These are phyloP conservation scores for Paramecium biaurelia DNA, from an alignment of 73 alveolate genomes.

Conservation along the genomic window DNA sequence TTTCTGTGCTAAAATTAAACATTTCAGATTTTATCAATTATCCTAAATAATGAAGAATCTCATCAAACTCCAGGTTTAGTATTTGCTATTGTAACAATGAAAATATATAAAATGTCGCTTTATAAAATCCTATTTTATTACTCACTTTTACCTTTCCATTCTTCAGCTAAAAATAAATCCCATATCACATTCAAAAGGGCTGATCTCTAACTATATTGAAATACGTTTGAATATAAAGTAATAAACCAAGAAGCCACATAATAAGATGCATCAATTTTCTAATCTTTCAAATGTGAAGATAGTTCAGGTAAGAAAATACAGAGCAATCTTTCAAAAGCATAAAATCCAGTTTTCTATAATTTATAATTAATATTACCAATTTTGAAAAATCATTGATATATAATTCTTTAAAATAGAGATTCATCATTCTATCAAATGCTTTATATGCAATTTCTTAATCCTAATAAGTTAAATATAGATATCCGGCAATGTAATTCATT, in stretches of 20 bases:
- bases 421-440: constrained; percentile 79
- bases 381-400: constrained; percentile 73
- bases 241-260: constrained; percentile 86
- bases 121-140: constrained; percentile 39
- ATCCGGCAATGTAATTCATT: constrained; percentile 97
- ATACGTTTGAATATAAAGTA: constrained; percentile 74
- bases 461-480: constrained; percentile 75
- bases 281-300: constrained; percentile 77
- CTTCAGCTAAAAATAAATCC: constrained; percentile 75
- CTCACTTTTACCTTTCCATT: constrained; percentile 67
- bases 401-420: constrained; percentile 64
- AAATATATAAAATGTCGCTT: background rate
- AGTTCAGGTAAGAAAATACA: constrained; percentile 87
- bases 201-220: constrained; percentile 67
- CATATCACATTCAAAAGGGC: constrained; percentile 69
- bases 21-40: constrained; percentile 48
- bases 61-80: constrained; percentile 54
- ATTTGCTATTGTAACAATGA: background rate
- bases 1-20: background rate
- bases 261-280: constrained; percentile 73
- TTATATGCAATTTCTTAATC: constrained; percentile 87
- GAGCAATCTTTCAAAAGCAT: constrained; percentile 87
- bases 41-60: constrained; percentile 48
- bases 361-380: constrained; percentile 8
- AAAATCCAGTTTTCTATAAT: constrained; percentile 77